Evolutionary conservation across 2,329 filamentous ascomycete species (phyloP).

Genomic region (Neophaeococcomyces mojaviensis): DNA sequence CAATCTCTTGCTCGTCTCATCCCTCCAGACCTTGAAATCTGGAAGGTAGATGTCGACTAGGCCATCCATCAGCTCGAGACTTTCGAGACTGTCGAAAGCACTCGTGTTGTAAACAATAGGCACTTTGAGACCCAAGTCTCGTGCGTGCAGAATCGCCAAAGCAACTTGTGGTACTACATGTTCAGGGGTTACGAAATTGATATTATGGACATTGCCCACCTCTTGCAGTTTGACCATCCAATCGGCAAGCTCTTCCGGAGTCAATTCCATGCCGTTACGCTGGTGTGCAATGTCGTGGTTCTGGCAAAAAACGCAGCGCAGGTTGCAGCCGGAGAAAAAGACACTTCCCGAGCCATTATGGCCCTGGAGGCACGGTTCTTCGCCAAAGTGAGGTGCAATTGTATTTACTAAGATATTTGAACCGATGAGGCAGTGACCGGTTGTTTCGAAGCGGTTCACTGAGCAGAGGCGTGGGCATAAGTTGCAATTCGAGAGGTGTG

Average conservation of each 20-base stretch:
- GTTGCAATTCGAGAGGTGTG: conserved; percentile 71
- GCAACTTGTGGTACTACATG: conserved; percentile 80
- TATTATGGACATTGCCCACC: conserved; percentile 76
- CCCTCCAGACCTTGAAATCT: conserved; percentile 77
- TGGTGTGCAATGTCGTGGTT: conserved; percentile 79
- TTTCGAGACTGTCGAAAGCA: conserved; percentile 68
- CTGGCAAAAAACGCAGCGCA: conserved; percentile 68
- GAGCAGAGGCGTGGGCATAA: conserved; percentile 70
- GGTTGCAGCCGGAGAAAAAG: conserved; percentile 71
- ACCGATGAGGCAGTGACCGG: conserved; percentile 71
- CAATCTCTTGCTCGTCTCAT: conserved; percentile 58
- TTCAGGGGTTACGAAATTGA: conserved; percentile 80
- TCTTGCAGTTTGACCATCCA: conserved; percentile 81
- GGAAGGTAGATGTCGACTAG: conserved; percentile 81
- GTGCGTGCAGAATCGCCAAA: conserved; percentile 65
- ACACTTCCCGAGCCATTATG: conserved; percentile 73
- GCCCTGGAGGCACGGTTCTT: conserved; percentile 77
- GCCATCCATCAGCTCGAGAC: conserved; percentile 65
- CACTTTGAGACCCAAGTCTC: conserved; percentile 59
- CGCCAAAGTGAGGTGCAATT: conserved; percentile 78
- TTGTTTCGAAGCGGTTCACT: conserved; percentile 73
- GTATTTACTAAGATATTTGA: conserved; percentile 70
- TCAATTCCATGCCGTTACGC: conserved; percentile 71
- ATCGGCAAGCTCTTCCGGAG: conserved; percentile 67
- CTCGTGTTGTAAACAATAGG: conserved; percentile 83